A percentile compares a stretch with the other conserved stretches of the same genome.
These are phyloP conservation scores for Huiozyma naganishii DNA, from an alignment of 805 yeast genomes.

Conservation along the genomic window DNA sequence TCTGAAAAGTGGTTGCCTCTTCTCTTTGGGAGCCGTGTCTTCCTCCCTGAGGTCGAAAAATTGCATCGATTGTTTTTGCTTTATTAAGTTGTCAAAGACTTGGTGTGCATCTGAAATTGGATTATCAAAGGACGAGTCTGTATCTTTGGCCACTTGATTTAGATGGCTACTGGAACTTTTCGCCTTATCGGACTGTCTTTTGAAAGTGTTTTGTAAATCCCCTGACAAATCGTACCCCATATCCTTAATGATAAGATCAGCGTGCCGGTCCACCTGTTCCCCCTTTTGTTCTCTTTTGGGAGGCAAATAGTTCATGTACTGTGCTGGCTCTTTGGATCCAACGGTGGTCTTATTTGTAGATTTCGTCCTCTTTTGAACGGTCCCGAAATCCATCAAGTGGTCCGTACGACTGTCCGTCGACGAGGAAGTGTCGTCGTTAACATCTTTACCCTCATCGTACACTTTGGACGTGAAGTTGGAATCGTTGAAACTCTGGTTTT, in stretches of 20 bases:
- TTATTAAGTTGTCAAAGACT: conserved; percentile 20
- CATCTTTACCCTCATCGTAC: conserved; percentile 1
- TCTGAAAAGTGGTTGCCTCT: background rate
- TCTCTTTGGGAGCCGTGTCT: background rate
- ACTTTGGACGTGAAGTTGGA: background rate
- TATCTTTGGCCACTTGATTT: background rate
- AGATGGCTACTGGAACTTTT: background rate
- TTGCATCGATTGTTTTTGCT: conserved; percentile 7
- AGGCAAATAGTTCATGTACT: conserved; percentile 5
- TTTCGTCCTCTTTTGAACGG: conserved; percentile 8
- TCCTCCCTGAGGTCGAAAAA: background rate
- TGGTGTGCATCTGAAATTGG: conserved; percentile 23
- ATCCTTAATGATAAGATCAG: conserved; percentile 5
- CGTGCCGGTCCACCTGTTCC: conserved; percentile 1
- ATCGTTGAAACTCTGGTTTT: background rate
- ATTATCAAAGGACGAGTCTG: conserved; percentile 8
- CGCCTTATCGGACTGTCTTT: conserved; percentile 2
- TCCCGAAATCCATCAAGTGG: background rate
- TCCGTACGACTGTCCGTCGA: background rate
- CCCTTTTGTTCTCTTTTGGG: background rate
- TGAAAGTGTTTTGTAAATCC: conserved; percentile 8
- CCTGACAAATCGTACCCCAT: conserved; percentile 7
- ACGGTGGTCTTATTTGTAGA: conserved; percentile 4
- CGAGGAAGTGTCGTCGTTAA: conserved; percentile 2
- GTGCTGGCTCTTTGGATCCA: conserved; percentile 2